These are phyloP conservation scores for Paramarasmius palmivorus DNA, from an alignment of 1,284 basidiomycete species.

Conservation along the genomic window DNA sequence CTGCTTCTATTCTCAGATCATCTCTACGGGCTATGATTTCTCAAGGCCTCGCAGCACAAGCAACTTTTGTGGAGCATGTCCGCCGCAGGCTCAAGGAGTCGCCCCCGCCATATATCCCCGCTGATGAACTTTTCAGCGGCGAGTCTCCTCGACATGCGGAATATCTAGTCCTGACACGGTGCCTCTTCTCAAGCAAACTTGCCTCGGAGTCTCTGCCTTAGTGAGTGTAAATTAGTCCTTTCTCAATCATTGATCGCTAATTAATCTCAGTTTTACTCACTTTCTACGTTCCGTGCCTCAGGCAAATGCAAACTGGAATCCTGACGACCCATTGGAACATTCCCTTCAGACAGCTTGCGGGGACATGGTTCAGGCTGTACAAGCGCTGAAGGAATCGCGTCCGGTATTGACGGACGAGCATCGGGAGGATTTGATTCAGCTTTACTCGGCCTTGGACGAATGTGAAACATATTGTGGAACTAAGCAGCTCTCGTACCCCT, in stretches of 20 bases:
- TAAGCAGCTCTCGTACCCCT: conserved; percentile 15
- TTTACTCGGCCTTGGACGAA: conserved; percentile 6
- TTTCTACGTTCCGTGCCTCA: conserved; percentile 14
- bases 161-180: conserved; percentile 15
- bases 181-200: conserved; percentile 21
- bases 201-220: conserved; percentile 19
- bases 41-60: conserved; percentile 15
- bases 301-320: conserved; percentile 11
- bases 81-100: conserved; percentile 14
- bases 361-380: conserved; percentile 21
- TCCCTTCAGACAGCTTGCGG: conserved; percentile 14
- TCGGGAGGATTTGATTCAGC: conserved; percentile 8
- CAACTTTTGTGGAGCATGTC: conserved; percentile 19
- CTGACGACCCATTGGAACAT: conserved; percentile 10
- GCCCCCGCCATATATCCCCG: conserved; percentile 8
- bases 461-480: conserved; percentile 16
- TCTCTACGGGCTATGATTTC: conserved; percentile 17
- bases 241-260: not conserved
- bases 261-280: conserved; percentile 14
- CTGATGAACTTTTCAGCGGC: conserved; percentile 14
- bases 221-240: conserved; percentile 11
- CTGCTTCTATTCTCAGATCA: conserved; percentile 17
- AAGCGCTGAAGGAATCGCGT: conserved; percentile 20
- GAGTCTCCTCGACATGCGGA: conserved; percentile 7
- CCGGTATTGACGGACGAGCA: conserved; percentile 12